Evolutionary conservation across 2,329 filamentous ascomycete genomes (phyloP).

Genomic region (Exserohilum turcica): DNA sequence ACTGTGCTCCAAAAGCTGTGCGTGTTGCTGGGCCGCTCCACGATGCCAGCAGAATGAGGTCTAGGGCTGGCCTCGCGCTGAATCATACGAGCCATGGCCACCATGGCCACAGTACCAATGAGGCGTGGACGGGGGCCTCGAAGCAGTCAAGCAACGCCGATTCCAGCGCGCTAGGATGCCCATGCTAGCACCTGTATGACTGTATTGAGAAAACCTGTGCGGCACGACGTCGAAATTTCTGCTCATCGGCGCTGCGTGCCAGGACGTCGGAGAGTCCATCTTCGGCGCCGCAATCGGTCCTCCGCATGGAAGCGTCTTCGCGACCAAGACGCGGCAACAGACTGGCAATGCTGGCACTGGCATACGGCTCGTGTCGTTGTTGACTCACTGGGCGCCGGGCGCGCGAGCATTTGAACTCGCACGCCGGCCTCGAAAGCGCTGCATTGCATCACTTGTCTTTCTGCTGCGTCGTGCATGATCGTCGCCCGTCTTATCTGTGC

Average conservation of each 20-base stretch:
- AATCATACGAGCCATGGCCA: slow-evolving; percentile 6
- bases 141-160: slow-evolving; percentile 10
- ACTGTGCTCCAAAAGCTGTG: neutral
- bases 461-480: slow-evolving; percentile 10
- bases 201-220: slow-evolving; percentile 12
- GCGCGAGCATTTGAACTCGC: neutral
- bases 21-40: slow-evolving; percentile 1
- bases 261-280: slow-evolving; percentile 15
- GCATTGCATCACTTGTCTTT: slow-evolving; percentile 1
- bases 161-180: slow-evolving; percentile 2
- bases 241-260: slow-evolving; percentile 22
- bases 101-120: slow-evolving; percentile 5
- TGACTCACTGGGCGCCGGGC: neutral
- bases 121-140: neutral
- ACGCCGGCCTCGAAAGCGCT: neutral
- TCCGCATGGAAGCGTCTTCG: slow-evolving; percentile 6
- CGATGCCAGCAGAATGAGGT: neutral
- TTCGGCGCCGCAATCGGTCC: slow-evolving; percentile 30
- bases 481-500: slow-evolving; percentile 35
- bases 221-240: slow-evolving; percentile 30
- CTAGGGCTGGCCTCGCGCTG: neutral
- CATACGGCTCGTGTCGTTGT: neutral
- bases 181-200: slow-evolving; percentile 7
- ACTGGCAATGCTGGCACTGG: neutral
- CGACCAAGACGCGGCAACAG: slow-evolving; percentile 2